These are phyloP conservation scores for Tuber indicum DNA, from an alignment of 495 filamentous ascomycete genomes.

Conservation along the genomic window DNA sequence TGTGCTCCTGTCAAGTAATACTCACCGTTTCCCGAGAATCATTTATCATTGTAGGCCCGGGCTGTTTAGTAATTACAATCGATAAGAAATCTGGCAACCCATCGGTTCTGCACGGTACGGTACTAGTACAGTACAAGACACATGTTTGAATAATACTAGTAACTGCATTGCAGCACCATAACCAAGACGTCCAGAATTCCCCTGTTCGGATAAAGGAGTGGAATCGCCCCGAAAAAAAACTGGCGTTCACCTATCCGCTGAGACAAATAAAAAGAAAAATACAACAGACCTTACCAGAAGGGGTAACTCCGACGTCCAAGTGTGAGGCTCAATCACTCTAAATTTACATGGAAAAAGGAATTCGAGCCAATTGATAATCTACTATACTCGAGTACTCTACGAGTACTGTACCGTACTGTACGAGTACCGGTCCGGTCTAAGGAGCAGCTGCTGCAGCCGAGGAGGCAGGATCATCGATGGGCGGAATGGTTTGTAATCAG, in stretches of 20 bases:
- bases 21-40: background rate
- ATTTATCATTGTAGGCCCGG: background rate
- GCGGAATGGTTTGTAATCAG: background rate
- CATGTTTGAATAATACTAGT: too few relatives aligned
- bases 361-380: background rate
- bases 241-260: too few relatives aligned
- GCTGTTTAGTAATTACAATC: background rate
- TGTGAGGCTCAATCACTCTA: too few relatives aligned
- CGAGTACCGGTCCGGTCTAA: too few relatives aligned
- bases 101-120: too few relatives aligned
- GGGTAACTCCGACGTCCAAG: too few relatives aligned
- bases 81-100: background rate
- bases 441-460: background rate
- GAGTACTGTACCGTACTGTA: background rate
- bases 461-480: background rate
- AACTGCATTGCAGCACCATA: too few relatives aligned
- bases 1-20: background rate
- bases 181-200: too few relatives aligned
- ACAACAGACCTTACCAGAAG: background rate
- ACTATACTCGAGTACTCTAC: background rate
- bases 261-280: too few relatives aligned
- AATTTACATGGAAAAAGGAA: background rate
- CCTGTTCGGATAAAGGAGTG: too few relatives aligned
- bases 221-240: too few relatives aligned
- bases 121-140: too few relatives aligned